Evolutionary conservation across 352 stramenopile species (phyloP), one percentile per base, ranked within the genome.

Genomic region (Pythium sukuiense): DNA sequence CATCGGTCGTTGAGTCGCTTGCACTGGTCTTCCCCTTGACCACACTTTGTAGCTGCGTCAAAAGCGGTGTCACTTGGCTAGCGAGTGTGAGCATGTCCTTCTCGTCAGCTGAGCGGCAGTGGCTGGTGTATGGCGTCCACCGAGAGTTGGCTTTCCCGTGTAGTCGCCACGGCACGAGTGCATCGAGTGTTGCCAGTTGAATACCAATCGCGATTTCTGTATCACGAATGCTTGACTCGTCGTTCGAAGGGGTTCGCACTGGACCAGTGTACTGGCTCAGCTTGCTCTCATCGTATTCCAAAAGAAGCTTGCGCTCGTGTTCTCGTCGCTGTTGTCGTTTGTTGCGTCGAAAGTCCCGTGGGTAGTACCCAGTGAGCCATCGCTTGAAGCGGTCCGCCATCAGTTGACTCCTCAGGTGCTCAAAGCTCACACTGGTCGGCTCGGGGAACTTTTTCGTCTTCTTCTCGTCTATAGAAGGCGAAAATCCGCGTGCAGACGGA

Each of bases 241-340:
- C 27, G 8, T 7, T 62, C 4, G 41, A 12, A 52, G 9, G 37
- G 13, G 9, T 20, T 16, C 13, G n/a, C 14, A 18, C 24, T 27
- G 50, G n/a, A 46, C 49, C 35, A 0, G 33, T 33, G 58, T 72
- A 67, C 33, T 48, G 8, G 0, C 45, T 29, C 13, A 72, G n/a
- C n/a, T 67, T 72, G 5, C 20, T 26, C 33, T 67, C 45, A 20
- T 72, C 59, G 35, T 55, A 72, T 7, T 67, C 46, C 6, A 72
- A 20, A 4, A 72, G 45, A 9, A 67, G 32, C 30, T 61, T 59
- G 12, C 65, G 58, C 39, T 65, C 65, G 14, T 53, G 65, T 39
- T 71, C 65, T 2, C 53, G 57, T 26, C 54, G 50, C 52, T 71
- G 65, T 12, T 71, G 59, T 6, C 65, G 37, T 18, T 71, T 71